Evolutionary conservation across 495 filamentous ascomycete genomes (phyloP).

Genomic region (Collariella sp.): DNA sequence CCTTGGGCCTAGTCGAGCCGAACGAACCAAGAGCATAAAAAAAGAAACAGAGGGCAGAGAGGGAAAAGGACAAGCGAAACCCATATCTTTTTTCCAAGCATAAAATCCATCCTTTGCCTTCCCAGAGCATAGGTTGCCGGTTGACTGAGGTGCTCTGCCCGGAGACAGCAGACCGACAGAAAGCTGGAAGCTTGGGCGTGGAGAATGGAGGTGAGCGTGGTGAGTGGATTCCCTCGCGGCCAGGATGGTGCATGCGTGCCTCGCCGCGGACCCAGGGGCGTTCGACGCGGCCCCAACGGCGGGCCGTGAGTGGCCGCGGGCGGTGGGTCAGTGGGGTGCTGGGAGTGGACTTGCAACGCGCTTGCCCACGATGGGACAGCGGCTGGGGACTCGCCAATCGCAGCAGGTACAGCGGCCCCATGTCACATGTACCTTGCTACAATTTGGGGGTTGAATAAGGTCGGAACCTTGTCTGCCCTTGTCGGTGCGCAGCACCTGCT

Average conservation of each 20-base stretch:
- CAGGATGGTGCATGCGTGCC: slow-evolving; percentile 15
- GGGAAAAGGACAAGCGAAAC: no score
- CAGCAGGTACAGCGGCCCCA: neutral
- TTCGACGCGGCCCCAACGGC: slow-evolving; percentile 13
- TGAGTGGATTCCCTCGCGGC: no score
- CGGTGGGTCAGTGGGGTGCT: neutral
- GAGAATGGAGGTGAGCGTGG: no score
- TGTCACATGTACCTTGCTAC: neutral
- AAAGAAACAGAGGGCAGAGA: neutral
- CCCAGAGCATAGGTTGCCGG: no score
- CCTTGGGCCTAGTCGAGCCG: no score
- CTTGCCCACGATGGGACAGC: slow-evolving; percentile 5
- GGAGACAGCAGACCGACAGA: no score
- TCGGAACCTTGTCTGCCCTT: neutral
- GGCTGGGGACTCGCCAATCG: slow-evolving; percentile 3
- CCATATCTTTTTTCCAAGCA: no score
- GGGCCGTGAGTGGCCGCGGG: neutral
- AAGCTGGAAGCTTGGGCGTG: no score
- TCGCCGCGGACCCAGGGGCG: slow-evolving; percentile 6
- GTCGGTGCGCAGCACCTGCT: no score
- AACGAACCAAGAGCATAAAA: neutral
- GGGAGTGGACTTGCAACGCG: slow-evolving; percentile 5
- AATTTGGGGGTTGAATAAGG: neutral
- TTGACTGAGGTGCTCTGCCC: no score
- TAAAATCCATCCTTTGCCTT: no score